These are phyloP conservation scores for Phtheirospermum japonicum DNA, from an alignment of 257 asterid genomes.

Conservation along the genomic window DNA sequence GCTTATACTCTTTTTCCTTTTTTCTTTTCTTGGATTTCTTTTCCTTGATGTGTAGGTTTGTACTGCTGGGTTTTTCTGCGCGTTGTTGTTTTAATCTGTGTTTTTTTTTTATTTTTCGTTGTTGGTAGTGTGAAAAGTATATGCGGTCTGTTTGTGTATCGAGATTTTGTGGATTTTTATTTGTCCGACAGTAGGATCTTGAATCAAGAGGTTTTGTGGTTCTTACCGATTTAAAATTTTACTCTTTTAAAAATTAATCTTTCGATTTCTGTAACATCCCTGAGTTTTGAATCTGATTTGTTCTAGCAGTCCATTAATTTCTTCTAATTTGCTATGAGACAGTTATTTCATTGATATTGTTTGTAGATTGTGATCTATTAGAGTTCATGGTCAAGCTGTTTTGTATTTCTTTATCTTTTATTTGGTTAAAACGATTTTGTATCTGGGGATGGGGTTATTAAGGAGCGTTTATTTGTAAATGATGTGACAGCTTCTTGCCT, in stretches of 20 bases:
- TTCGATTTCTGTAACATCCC: neutral
- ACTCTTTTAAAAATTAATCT: neutral
- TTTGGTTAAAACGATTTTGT: neutral
- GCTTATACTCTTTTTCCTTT: no score
- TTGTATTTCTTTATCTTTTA: neutral
- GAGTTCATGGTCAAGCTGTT: neutral
- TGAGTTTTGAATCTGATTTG: neutral
- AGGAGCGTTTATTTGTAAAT: slow-evolving; percentile 21
- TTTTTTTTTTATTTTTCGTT: no score
- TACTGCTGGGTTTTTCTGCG: neutral
- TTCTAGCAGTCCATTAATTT: no score
- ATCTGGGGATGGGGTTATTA: slow-evolving; percentile 2
- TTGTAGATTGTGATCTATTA: slow-evolving; percentile 8
- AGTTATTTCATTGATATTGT: neutral
- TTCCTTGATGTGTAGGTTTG: no score
- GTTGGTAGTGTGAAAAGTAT: neutral
- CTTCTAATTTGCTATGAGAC: no score
- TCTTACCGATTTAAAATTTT: neutral
- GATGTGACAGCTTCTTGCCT: slow-evolving; percentile 25
- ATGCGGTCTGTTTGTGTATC: neutral
- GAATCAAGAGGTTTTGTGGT: neutral
- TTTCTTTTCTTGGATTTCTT: no score
- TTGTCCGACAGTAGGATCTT: slow-evolving; percentile 25
- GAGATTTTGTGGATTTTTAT: neutral
- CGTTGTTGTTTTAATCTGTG: neutral